Evolutionary conservation across 1,284 basidiomycete species (phyloP), one percentile per base, ranked within the genome.

Genomic region (Cutaneotrichosporon cyanovorans): DNA sequence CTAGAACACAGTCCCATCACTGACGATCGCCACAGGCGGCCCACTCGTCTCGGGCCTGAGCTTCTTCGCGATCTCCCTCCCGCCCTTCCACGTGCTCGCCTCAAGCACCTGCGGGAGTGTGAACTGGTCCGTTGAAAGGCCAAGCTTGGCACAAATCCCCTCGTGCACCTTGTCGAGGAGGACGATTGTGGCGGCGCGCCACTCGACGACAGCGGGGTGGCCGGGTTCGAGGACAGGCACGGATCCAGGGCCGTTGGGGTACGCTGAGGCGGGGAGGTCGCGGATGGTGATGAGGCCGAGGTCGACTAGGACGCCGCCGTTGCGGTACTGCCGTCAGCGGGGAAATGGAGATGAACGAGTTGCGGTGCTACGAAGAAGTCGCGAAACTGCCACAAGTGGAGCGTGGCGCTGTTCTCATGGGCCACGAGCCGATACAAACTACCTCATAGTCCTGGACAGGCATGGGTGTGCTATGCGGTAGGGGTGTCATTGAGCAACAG

Each of bases 71-170:
- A 96, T 87, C 71, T 93, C 87, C 6, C 90, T 76, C 0, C 86
- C 92, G 3, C 88, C 90, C 65, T 92, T 93, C 93, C 92, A 96
- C 0, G 91, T 96, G 2, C 89, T 90, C 42, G 83, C 83, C 71
- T 97, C 92, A 23, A 97, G 75, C 0, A 96, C 83, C 69, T 96
- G 93, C 0, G 87, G 83, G 11, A 95, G 78, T 0, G 80, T 78
- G 22, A 77, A 58, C 14, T 46, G 44, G 8, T 55, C 23, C 83
- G 75, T 45, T 73, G 74, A 4, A 62, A 63, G 3, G 69, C 73
- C 25, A 39, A 85, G 75, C 56, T 80, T 77, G 44, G 63, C 59
- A 37, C 86, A 81, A 53, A 93, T 82, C 23, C 77, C 76, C 28
- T 80, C 74, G 2, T 85, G 85, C 51, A 90, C 81, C 46, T 83